Percentiles rank a stretch among this genome's conserved stretches.
These are phyloP conservation scores for Sphagnum magellanicum DNA, from an alignment of 228 moss, liverwort and hornwort species.

Conservation along the genomic window DNA sequence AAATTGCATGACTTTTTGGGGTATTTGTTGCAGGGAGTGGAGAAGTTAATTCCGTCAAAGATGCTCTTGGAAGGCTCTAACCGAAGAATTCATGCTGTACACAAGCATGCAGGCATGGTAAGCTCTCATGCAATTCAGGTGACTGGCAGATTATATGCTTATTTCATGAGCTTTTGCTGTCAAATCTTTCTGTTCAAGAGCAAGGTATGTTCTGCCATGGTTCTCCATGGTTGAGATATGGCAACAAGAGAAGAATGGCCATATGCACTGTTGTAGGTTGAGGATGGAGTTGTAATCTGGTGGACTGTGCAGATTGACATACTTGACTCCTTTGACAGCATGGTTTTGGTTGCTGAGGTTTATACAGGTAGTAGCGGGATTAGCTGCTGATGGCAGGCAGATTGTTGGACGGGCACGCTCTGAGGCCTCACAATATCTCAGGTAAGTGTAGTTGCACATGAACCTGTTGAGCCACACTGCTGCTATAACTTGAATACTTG, in stretches of 20 bases:
- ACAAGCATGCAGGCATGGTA: conserved; percentile 92
- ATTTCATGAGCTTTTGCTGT: too few species aligned
- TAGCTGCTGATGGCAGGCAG: conserved; percentile 94
- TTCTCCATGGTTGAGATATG: too few species aligned
- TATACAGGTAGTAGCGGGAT: conserved; percentile 83
- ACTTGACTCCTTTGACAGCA: too few species aligned
- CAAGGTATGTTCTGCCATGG: too few species aligned
- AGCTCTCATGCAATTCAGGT: not conserved
- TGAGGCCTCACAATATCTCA: conserved; percentile 60
- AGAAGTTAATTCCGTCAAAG: conserved; percentile 85
- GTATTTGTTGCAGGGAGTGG: conserved; percentile 56
- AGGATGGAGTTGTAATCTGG: too few species aligned
- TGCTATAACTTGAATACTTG: too few species aligned
- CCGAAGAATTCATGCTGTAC: conserved; percentile 81
- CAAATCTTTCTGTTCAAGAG: too few species aligned
- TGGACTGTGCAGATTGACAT: too few species aligned
- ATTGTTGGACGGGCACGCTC: conserved; percentile 63
- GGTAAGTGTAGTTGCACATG: conserved; percentile 20
- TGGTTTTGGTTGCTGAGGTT: too few species aligned
- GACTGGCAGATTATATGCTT: not conserved
- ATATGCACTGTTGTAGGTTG: not conserved
- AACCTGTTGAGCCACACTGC: too few species aligned
- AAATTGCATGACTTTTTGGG: not conserved
- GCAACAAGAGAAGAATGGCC: not conserved
- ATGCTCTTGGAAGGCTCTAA: conserved; percentile 94